Evolutionary conservation across 768 basidiomycete species (phyloP).

Genomic region (Lyophyllum semitale): DNA sequence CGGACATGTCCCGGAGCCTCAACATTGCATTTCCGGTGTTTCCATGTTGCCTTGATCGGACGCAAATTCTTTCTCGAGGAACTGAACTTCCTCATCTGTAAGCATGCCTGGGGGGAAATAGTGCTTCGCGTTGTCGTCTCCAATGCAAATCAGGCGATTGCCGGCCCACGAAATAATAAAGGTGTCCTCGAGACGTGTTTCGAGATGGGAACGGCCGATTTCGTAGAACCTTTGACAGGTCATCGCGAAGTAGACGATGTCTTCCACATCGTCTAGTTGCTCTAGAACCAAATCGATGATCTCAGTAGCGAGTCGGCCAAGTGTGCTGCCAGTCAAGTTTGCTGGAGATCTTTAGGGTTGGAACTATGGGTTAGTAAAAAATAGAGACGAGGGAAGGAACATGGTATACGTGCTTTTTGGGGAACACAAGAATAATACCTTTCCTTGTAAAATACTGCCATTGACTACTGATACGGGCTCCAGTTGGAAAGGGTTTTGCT

Average conservation of each 20-base stretch:
- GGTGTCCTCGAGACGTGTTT: neutral
- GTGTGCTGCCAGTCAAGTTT: neutral
- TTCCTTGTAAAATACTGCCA: too few relatives aligned
- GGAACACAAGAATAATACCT: too few relatives aligned
- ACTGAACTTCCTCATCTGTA: neutral
- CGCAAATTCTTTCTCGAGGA: neutral
- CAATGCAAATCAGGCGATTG: neutral
- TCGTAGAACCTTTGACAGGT: neutral
- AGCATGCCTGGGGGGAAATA: neutral
- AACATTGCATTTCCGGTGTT: too few relatives aligned
- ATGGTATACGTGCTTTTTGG: neutral
- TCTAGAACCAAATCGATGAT: neutral
- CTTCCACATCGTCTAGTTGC: neutral
- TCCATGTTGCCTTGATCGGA: too few relatives aligned
- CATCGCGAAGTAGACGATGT: neutral
- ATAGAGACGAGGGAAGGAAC: too few relatives aligned
- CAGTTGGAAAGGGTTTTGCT: too few relatives aligned
- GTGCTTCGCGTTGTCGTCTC: neutral
- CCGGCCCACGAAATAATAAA: neutral
- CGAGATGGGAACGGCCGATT: neutral
- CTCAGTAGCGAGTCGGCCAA: neutral
- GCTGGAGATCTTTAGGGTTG: neutral
- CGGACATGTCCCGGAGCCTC: neutral
- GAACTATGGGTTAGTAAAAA: neutral
- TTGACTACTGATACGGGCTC: too few relatives aligned